A percentile compares a stretch with the other conserved stretches of the same genome.
These are phyloP conservation scores for Rhynchospora pubera DNA, from an alignment of 176 grass and related monocot species.

Conservation along the genomic window DNA sequence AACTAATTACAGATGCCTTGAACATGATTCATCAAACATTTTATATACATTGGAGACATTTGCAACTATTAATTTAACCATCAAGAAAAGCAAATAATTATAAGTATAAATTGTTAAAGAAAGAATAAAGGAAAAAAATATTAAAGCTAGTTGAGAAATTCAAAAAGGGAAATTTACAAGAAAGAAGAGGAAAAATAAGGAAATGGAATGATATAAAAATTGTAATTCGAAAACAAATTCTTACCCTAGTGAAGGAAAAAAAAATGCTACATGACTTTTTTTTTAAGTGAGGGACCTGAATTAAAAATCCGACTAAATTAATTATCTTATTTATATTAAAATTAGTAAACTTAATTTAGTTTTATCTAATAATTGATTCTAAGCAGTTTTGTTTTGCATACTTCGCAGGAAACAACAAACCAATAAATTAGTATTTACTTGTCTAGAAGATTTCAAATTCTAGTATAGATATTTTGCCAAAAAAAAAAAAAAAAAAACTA, in stretches of 20 bases:
- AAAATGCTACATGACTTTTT: no score
- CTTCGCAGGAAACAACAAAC: neutral
- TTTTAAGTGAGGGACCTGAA: no score
- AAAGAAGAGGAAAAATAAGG: neutral
- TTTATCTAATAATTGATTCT: no score
- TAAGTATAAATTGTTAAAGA: neutral
- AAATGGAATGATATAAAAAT: neutral
- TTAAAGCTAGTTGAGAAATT: no score
- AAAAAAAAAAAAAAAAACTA: no score
- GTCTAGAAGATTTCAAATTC: neutral
- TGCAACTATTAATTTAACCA: neutral
- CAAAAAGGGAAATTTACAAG: neutral
- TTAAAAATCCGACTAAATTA: no score
- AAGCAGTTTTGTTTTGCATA: neutral
- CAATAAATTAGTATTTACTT: neutral
- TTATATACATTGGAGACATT: no score
- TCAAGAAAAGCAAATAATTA: neutral
- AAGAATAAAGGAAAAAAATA: neutral
- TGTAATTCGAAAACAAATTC: neutral
- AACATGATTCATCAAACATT: no score
- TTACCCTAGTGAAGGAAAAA: no score
- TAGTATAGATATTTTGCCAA: neutral
- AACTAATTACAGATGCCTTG: no score
- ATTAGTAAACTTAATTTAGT: no score
- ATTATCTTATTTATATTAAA: no score